Conservation (phyloP, 805 yeast species). For the Schwanniomyces pseudopolymorphus region DNA sequence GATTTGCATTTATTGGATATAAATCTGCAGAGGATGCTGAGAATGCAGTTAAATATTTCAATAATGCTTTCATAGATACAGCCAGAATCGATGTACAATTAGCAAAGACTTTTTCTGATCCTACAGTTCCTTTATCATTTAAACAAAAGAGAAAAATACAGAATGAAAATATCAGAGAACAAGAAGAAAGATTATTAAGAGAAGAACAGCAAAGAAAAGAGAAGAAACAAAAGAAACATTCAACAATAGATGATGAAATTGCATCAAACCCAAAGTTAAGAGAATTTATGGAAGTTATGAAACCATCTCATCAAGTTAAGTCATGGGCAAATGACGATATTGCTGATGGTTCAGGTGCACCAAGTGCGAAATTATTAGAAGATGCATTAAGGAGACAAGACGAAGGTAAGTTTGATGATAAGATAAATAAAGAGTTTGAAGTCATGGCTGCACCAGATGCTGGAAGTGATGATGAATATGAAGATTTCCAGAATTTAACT, state of each 20-base stretch:
- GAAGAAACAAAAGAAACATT: constrained; percentile 32
- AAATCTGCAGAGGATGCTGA: constrained; percentile 72
- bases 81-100: constrained; percentile 72
- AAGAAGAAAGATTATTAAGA: constrained; percentile 42
- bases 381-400: constrained; percentile 21
- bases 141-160: constrained; percentile 39
- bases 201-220: constrained; percentile 38
- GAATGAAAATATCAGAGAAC: constrained; percentile 44
- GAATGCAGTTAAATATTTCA: constrained; percentile 71
- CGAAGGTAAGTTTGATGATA: constrained; percentile 6
- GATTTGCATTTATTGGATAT: constrained; percentile 92
- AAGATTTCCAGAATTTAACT: constrained; percentile 35
- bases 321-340: constrained; percentile 73
- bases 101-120: constrained; percentile 87
- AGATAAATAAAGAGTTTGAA: constrained; percentile 18
- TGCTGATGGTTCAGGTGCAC: constrained; percentile 47
- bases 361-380: constrained; percentile 44
- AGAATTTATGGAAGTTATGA: constrained; percentile 83
- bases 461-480: constrained; percentile 55
- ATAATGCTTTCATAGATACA: constrained; percentile 81
- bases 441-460: constrained; percentile 41
- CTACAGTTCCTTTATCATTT: constrained; percentile 66
- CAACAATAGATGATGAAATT: constrained; percentile 58
- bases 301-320: constrained; percentile 65
- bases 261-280: constrained; percentile 63